Evolutionary conservation across 2,329 filamentous ascomycete species (phyloP).

Genomic region (Colletotrichum agaves): DNA sequence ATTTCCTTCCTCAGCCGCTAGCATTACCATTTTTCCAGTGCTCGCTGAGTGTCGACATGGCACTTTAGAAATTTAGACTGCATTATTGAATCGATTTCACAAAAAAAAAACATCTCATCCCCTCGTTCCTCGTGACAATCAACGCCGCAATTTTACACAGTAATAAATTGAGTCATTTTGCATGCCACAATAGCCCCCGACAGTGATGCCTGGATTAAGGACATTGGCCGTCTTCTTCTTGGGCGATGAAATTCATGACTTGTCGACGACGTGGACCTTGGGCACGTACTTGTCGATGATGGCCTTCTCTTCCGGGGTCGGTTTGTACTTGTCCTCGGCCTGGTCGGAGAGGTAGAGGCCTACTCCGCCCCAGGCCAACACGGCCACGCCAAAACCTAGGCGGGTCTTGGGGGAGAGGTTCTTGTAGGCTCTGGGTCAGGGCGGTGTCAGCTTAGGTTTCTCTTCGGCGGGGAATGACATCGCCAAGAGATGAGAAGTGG

Average conservation of each 20-base stretch:
- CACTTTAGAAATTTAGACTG: slow-evolving; percentile 28
- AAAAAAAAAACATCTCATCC: background rate
- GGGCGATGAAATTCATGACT: slow-evolving; percentile 35
- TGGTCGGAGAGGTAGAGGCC: slow-evolving; percentile 80
- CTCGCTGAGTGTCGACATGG: slow-evolving; percentile 3
- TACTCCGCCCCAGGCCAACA: slow-evolving; percentile 80
- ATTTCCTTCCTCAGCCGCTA: background rate
- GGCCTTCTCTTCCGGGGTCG: slow-evolving; percentile 78
- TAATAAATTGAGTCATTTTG: too few species aligned
- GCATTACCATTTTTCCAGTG: background rate
- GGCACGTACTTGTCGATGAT: slow-evolving; percentile 71
- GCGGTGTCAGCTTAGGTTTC: slow-evolving; percentile 2
- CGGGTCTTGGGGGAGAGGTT: slow-evolving; percentile 77
- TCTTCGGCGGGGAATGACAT: background rate
- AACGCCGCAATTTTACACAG: too few species aligned
- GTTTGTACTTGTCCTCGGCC: slow-evolving; percentile 76
- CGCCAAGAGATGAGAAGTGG: background rate
- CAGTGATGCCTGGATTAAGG: too few species aligned
- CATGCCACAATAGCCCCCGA: too few species aligned
- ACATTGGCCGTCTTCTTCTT: too few species aligned
- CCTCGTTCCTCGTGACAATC: background rate
- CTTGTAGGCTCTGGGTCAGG: slow-evolving; percentile 70
- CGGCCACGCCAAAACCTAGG: slow-evolving; percentile 75
- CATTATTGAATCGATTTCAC: slow-evolving; percentile 24
- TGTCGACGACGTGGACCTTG: slow-evolving; percentile 70